Percentiles rank a stretch among this genome's conserved stretches.
These are phyloP conservation scores for Zymoseptoria brevis DNA, from an alignment of 2,329 filamentous ascomycete species.

Conservation along the genomic window DNA sequence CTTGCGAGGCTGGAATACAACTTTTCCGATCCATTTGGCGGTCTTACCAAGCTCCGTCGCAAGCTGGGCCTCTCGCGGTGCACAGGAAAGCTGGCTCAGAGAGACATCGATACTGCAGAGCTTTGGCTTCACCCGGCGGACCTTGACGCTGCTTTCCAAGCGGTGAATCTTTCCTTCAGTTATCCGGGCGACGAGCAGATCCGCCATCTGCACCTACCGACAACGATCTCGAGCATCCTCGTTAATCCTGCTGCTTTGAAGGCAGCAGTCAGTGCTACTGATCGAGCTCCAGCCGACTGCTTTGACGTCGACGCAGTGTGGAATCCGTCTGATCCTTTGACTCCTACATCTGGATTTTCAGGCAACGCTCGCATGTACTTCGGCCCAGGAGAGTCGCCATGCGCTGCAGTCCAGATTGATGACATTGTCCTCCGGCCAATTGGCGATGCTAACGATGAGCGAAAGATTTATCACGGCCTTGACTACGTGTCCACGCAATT, in stretches of 20 bases:
- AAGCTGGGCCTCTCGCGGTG: constrained; percentile 1
- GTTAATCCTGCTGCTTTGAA: constrained; percentile 12
- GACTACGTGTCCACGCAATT: neutral
- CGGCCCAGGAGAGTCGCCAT: neutral
- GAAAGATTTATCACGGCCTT: neutral
- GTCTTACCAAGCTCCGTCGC: constrained; percentile 1
- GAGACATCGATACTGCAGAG: neutral
- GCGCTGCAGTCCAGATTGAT: neutral
- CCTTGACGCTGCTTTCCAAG: constrained; percentile 29
- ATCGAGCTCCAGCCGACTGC: neutral
- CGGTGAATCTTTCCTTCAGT: constrained; percentile 22
- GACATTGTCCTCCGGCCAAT: neutral
- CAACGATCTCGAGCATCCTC: constrained; percentile 15
- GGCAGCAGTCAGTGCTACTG: neutral
- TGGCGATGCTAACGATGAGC: neutral
- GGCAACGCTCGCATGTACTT: neutral
- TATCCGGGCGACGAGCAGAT: constrained; percentile 25
- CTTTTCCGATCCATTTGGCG: constrained; percentile 14
- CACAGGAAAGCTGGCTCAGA: neutral
- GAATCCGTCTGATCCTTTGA: neutral
- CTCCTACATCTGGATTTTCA: neutral
- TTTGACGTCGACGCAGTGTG: neutral
- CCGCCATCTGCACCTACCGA: constrained; percentile 19
- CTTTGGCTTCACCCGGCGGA: constrained; percentile 29
- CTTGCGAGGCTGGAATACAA: constrained; percentile 19